These are phyloP conservation scores for Plantago coronopus DNA, from an alignment of 305 asterid species.

Conservation along the genomic window DNA sequence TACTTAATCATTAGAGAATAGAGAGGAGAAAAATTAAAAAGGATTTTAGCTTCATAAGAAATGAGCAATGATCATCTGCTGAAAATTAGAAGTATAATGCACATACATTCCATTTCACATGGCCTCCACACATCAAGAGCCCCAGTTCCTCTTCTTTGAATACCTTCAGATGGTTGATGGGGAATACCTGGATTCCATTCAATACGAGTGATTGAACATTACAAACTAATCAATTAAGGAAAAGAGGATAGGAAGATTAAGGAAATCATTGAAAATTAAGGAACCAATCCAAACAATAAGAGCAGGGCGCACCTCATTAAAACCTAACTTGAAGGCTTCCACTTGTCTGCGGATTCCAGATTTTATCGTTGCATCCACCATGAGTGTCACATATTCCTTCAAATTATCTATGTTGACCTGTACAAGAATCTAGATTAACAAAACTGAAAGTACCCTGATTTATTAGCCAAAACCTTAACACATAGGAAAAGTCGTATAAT, in stretches of 20 bases:
- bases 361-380: constrained; percentile 65
- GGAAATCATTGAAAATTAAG: constrained; percentile 6
- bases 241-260: constrained; percentile 1
- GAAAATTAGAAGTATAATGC: constrained; percentile 12
- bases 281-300: constrained; percentile 10
- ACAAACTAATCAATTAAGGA: constrained; percentile 6
- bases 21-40: constrained; percentile 18
- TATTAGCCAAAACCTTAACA: constrained; percentile 21
- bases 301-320: constrained; percentile 57
- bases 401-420: constrained; percentile 70
- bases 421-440: constrained; percentile 27
- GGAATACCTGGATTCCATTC: constrained; percentile 65
- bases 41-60: constrained; percentile 6
- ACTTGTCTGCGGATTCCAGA: constrained; percentile 87
- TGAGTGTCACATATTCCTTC: constrained; percentile 60
- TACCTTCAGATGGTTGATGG: constrained; percentile 64
- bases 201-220: neutral
- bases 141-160: constrained; percentile 88
- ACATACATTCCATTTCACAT: constrained; percentile 73
- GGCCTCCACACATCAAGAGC: constrained; percentile 83
- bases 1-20: constrained; percentile 46
- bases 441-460: constrained; percentile 4
- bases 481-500: constrained; percentile 14
- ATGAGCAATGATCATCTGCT: constrained; percentile 14
- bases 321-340: constrained; percentile 92